phyloP scores from a whole-genome alignment of 768 basidiomycete species.

The Phlebiopsis flavidoalba region DNA sequence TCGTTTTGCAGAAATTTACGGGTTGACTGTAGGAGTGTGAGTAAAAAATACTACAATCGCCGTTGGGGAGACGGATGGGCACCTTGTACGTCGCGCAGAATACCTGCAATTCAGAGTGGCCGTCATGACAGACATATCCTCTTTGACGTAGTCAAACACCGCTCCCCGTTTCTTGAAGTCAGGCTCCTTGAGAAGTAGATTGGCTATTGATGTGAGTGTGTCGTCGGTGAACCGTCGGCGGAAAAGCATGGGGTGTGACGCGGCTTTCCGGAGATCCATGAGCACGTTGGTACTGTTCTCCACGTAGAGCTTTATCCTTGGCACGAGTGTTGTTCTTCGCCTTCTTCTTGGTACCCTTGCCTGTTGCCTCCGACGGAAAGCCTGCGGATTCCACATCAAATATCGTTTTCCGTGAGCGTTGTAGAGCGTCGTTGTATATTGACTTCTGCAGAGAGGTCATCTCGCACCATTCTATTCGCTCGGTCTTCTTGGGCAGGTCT shows the following conservation, averaged over 20 bases:
- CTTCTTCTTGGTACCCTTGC: conserved; percentile 40
- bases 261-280: conserved; percentile 96
- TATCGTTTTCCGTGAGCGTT: conserved; percentile 79
- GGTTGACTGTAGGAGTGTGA: conserved; percentile 44
- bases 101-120: conserved; percentile 89
- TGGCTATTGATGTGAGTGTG: conserved; percentile 68
- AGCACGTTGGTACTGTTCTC: conserved; percentile 91
- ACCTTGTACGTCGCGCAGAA: conserved; percentile 89
- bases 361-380: conserved; percentile 25
- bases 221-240: conserved; percentile 78
- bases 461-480: conserved; percentile 92
- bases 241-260: conserved; percentile 96
- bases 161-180: conserved; percentile 85
- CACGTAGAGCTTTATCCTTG: conserved; percentile 62
- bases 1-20: conserved; percentile 71
- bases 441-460: conserved; percentile 80
- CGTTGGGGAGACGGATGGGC: conserved; percentile 14
- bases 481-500: conserved; percentile 89
- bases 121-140: conserved; percentile 98
- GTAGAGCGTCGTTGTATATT: conserved; percentile 82
- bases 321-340: conserved; percentile 35
- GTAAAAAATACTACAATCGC: neutral
- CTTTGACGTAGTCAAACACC: conserved; percentile 81
- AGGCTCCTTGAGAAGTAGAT: conserved; percentile 81
- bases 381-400: conserved; percentile 40